These are phyloP conservation scores for Amauroascus niger DNA, from an alignment of 2,329 filamentous ascomycete species.

Conservation along the genomic window DNA sequence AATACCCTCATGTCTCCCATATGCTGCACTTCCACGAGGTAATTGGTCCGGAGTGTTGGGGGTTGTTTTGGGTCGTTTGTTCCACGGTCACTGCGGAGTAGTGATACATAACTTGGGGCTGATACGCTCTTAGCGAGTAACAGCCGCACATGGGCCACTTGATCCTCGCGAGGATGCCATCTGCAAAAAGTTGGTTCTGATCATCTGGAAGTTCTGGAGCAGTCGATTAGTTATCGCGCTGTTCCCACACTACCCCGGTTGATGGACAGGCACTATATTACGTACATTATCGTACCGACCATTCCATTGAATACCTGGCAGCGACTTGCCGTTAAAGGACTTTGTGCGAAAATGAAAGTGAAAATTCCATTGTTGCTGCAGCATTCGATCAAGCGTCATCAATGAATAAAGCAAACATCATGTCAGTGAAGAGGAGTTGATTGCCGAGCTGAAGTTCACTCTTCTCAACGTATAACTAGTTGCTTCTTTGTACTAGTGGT, in stretches of 20 bases:
- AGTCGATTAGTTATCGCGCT: slow-evolving; percentile 2
- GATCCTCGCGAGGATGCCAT: neutral
- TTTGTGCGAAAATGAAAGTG: neutral
- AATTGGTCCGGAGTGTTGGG: neutral
- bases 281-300: neutral
- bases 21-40: neutral
- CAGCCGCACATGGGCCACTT: neutral
- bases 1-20: neutral
- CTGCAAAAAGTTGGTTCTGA: neutral
- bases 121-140: neutral
- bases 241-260: slow-evolving; percentile 5
- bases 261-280: neutral
- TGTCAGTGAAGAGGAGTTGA: too few species aligned
- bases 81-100: neutral
- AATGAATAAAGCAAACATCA: too few species aligned
- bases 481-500: neutral
- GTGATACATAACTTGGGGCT: too few species aligned
- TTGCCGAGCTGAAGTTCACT: too few species aligned
- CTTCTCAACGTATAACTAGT: neutral
- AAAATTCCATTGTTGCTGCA: too few species aligned
- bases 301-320: neutral
- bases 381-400: too few species aligned
- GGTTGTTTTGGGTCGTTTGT: neutral
- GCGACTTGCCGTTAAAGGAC: neutral
- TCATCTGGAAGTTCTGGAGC: neutral